Base-by-base conservation (phyloP, 495 filamentous ascomycete species). In the Aspergillus incahuasiensis region DNA sequence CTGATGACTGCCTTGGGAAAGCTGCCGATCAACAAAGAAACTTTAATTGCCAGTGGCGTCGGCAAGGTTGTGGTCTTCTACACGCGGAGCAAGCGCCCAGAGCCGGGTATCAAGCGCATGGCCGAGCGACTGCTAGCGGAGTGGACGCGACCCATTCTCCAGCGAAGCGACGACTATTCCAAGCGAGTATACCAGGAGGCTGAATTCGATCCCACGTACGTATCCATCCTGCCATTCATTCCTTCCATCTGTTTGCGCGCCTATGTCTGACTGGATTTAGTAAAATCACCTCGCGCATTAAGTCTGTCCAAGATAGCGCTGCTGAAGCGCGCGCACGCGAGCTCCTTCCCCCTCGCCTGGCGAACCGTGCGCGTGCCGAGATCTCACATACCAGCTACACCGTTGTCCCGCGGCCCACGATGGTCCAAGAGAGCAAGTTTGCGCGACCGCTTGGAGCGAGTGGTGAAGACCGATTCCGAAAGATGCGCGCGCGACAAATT, bases 11-110 rank as follows among this genome's bases (percentile, higher is more conserved):
- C 88, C 6, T 76, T 99, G 30, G 79, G 78, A 24, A 86, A 83
- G 59, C 80, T 99, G 0, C 88, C 90, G 12, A 90, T 97, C 63
- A 86, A 88, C 64, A 96, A 95, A 57, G 94, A 97, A 58, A 81
- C 87, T 6, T 78, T 99, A 43, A 80, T 92, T 35, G 89, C 89
- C 60, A 94, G 88, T 60, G 92, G 95, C 7, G 90, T 99, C 58
- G 95, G 95, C 62, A 97, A 96, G 65, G 88, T 99, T 25, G 85
- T 95, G 25, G 80, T 94, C 50, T 97, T 95, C 77, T 99, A 99
- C 74, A 97, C 90, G 35, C 91, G 92, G 72, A 92, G 87, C 79
- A 92, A 90, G 76, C 85, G 86, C 42, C 87, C 90, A 6, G 87
- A 96, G 72, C 72, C 82, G 6, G 78, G 77, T 50, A 96, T 99